phyloP scores from a whole-genome alignment of 495 filamentous ascomycete genomes.

The Penicillium maclennaniae region DNA sequence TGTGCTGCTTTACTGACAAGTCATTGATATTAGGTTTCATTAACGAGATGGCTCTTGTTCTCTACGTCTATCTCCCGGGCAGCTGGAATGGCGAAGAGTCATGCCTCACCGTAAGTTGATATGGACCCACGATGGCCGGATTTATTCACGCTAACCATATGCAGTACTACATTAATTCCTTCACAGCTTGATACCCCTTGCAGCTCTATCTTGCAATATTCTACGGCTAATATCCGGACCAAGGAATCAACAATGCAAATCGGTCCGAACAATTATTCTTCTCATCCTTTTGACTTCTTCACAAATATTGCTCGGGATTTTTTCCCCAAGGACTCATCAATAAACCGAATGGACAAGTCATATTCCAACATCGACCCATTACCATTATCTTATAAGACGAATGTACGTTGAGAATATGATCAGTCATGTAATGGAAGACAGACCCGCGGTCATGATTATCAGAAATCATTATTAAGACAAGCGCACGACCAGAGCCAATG shows the following conservation, averaged over 20 bases:
- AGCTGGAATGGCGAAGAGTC: conserved; percentile 68
- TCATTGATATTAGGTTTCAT: conserved; percentile 47
- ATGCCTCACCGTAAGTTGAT: conserved; percentile 66
- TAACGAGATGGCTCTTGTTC: conserved; percentile 77
- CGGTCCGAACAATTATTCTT: too few species aligned
- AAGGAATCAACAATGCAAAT: too few species aligned
- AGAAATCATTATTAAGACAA: conserved; percentile 25
- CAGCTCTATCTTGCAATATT: not conserved
- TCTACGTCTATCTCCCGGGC: conserved; percentile 87
- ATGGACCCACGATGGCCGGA: not conserved
- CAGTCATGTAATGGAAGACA: not conserved
- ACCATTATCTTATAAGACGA: too few species aligned
- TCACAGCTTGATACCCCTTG: conserved; percentile 27
- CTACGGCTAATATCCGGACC: not conserved
- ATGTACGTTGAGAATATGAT: not conserved
- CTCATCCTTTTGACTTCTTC: too few species aligned
- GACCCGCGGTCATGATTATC: conserved; percentile 7
- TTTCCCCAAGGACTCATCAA: too few species aligned
- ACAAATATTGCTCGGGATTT: too few species aligned
- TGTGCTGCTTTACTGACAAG: not conserved
- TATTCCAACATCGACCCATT: too few species aligned
- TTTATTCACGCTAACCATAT: not conserved
- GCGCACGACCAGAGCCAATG: conserved; percentile 9
- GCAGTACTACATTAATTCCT: conserved; percentile 62
- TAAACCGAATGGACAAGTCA: too few species aligned